Conservation (phyloP, 768 basidiomycete species). For the Tulasnella sp. region DNA sequence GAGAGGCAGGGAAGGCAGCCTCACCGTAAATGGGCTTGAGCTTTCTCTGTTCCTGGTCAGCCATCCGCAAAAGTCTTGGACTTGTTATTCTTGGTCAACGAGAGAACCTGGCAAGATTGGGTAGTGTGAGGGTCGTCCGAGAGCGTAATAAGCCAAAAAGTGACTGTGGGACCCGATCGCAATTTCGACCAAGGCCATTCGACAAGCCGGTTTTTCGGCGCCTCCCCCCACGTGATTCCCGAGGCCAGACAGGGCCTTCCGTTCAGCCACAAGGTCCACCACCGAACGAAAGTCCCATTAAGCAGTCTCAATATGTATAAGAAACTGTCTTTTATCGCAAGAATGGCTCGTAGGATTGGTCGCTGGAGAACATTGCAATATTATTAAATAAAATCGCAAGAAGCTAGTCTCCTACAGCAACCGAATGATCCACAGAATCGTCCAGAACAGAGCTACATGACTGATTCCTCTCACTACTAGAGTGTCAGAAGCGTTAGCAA, state of each 20-base stretch:
- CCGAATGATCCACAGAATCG: no score
- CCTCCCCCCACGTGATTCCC: background rate
- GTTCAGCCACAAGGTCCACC: no score
- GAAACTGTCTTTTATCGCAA: no score
- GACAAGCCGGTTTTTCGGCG: background rate
- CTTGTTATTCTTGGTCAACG: background rate
- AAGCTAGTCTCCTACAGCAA: no score
- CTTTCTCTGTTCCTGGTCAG: constrained; percentile 21
- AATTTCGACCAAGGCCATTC: background rate
- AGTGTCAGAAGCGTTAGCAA: no score
- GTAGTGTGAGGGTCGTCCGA: background rate
- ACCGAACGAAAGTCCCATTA: no score
- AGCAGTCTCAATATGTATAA: no score
- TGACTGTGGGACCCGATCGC: constrained; percentile 6
- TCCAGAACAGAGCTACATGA: no score
- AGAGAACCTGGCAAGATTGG: background rate
- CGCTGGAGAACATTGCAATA: no score
- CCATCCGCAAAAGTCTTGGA: background rate
- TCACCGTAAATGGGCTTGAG: constrained; percentile 26
- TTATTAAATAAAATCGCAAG: no score
- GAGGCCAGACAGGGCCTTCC: background rate
- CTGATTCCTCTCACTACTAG: no score
- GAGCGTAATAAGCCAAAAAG: constrained; percentile 5
- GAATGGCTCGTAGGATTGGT: no score
- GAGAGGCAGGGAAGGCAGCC: background rate